Conservation (phyloP, 2,329 filamentous ascomycete genomes). For the Leptographium wingfieldii region DNA sequence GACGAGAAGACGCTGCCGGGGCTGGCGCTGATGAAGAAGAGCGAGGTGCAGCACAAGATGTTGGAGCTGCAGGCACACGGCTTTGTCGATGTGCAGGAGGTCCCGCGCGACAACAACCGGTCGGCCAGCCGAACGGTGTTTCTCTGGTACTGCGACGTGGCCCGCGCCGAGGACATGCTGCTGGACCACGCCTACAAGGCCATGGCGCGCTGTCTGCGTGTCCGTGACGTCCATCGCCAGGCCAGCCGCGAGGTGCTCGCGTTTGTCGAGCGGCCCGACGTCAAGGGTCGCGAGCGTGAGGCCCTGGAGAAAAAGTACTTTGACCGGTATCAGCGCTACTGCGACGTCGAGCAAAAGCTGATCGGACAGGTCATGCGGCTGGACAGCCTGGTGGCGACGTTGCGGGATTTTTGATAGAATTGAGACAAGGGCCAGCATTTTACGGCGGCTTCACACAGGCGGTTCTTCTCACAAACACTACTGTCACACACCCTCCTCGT, state of each 20-base stretch:
- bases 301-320: conserved; percentile 66
- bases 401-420: conserved; percentile 56
- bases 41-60: conserved; percentile 74
- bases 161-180: conserved; percentile 56
- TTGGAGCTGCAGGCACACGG: conserved; percentile 77
- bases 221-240: conserved; percentile 62
- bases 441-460: too few relatives aligned
- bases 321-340: conserved; percentile 43
- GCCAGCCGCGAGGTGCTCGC: conserved; percentile 61
- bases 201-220: conserved; percentile 75
- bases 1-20: conserved; percentile 82
- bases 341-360: conserved; percentile 59
- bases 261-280: conserved; percentile 75
- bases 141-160: conserved; percentile 80
- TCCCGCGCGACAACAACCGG: conserved; percentile 75
- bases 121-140: conserved; percentile 76
- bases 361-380: conserved; percentile 67
- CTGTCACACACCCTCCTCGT: too few relatives aligned
- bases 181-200: conserved; percentile 78
- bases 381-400: conserved; percentile 72
- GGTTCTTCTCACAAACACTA: too few relatives aligned
- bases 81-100: conserved; percentile 83
- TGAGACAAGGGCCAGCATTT: too few relatives aligned
- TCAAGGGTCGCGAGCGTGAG: conserved; percentile 71
- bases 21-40: conserved; percentile 70